A percentile compares a stretch with the other conserved stretches of the same genome.
Evolutionary conservation across 768 basidiomycete genomes (phyloP).

Genomic region (Boletus tomentosulus): DNA sequence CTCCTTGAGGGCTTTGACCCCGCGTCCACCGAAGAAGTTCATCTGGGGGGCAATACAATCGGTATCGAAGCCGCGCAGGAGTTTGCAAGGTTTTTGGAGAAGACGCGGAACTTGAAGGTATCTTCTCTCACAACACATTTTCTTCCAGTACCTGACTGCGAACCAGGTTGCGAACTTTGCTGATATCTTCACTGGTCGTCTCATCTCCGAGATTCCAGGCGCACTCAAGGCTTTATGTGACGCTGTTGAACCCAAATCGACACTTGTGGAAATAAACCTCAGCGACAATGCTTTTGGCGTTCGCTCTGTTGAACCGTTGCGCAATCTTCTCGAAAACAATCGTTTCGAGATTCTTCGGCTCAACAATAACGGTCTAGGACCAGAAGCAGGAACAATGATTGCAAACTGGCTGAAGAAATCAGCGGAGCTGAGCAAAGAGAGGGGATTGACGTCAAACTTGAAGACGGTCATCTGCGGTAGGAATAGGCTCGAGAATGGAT

Average conservation of each 20-base stretch:
- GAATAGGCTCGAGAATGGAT: slow-evolving; percentile 92
- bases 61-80: slow-evolving; percentile 87
- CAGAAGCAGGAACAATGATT: slow-evolving; percentile 79
- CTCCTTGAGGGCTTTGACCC: slow-evolving; percentile 65
- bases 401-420: slow-evolving; percentile 80
- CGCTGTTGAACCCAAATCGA: slow-evolving; percentile 73
- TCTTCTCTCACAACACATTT: neutral
- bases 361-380: slow-evolving; percentile 96
- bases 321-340: slow-evolving; percentile 82
- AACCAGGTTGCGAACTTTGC: slow-evolving; percentile 90
- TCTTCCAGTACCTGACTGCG: slow-evolving; percentile 3
- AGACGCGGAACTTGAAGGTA: slow-evolving; percentile 69
- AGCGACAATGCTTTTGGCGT: slow-evolving; percentile 97
- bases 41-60: slow-evolving; percentile 91
- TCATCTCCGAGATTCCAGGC: slow-evolving; percentile 91
- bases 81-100: slow-evolving; percentile 73
- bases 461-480: slow-evolving; percentile 86
- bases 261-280: slow-evolving; percentile 84
- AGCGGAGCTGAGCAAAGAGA: slow-evolving; percentile 60
- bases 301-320: slow-evolving; percentile 90
- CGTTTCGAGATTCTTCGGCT: slow-evolving; percentile 77
- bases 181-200: slow-evolving; percentile 96
- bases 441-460: slow-evolving; percentile 68
- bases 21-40: slow-evolving; percentile 73
- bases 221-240: slow-evolving; percentile 88